A percentile compares a stretch with the other conserved stretches of the same genome.
phyloP scores from a whole-genome alignment of 805 yeast species.

The Lachancea meyersii region DNA sequence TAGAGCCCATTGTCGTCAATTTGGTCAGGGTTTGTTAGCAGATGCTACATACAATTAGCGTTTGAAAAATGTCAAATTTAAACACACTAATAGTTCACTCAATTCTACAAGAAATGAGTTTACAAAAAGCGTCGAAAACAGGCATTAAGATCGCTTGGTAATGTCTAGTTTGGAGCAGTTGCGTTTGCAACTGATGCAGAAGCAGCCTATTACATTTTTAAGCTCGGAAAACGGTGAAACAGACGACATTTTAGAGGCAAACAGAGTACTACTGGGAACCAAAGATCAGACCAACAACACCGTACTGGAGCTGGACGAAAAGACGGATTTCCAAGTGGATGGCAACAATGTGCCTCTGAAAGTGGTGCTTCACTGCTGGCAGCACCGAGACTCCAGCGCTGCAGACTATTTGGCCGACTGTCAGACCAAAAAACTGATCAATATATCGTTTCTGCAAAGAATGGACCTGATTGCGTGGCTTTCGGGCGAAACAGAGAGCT shows the following conservation, averaged over 20 bases:
- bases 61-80: background rate
- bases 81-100: background rate
- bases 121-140: background rate
- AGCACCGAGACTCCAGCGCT: conserved; percentile 62
- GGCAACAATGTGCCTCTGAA: conserved; percentile 45
- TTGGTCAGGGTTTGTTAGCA: background rate
- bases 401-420: conserved; percentile 79
- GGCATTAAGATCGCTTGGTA: background rate
- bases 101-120: background rate
- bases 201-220: conserved; percentile 15
- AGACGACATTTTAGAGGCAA: conserved; percentile 36
- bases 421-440: conserved; percentile 53
- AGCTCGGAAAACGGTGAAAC: conserved; percentile 21
- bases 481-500: conserved; percentile 56
- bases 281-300: conserved; percentile 13
- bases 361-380: conserved; percentile 72
- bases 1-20: conserved; percentile 2
- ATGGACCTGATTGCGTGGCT: conserved; percentile 81
- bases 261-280: conserved; percentile 23
- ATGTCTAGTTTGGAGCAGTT: conserved; percentile 10
- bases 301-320: conserved; percentile 36
- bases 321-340: conserved; percentile 53
- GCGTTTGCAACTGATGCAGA: conserved; percentile 19
- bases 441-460: conserved; percentile 77
- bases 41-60: background rate